Base-by-base conservation (phyloP, 2,329 filamentous ascomycete species). In the Nothomitra cinnamomea region DNA sequence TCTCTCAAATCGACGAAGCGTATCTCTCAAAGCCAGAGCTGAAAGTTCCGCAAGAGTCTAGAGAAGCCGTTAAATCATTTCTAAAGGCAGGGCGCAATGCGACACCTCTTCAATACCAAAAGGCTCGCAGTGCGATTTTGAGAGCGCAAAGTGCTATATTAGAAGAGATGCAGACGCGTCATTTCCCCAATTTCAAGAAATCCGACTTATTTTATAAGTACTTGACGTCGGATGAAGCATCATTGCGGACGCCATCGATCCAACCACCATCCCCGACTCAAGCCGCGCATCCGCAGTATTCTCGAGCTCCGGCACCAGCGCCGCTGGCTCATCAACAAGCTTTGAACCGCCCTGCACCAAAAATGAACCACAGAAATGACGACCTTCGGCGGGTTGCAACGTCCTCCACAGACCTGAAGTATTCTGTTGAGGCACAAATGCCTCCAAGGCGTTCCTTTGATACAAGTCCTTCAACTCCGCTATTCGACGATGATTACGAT, bases 201-300 rank as follows among this genome's bases (percentile, higher is more conserved):
- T 95, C 92, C 0, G 92, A 96, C 62, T 68, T 98, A 0, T 98
- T 88, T 65, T 96, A 92, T 72, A 98, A 98, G 65, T 95, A 89
- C 64, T 74, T 98, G 1, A 87, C 90, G 6, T 85, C 90, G 12
- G 87, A 94, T 61, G 88, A 95, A 67, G 68, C 69, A 28, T 66
- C 69, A 4, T 62, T 65, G 55, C 55, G 64, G 12, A 61, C 66
- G 6, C 56, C 52, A 32, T 43, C 62, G 35, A 60, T 60, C 42
- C 51, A 53, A 2, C 57, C 58, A 22, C 54, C 61, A 22, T 52
- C 56, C 21, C 59, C 57, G 10, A 15, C 24, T 19, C 10, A 32
- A 32, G 28, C 28, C 10, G 28, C 28, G 4, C 45, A 28, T 49
- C 45, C 25, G 12, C 45, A 49, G n/a, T 49, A 49, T 17, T 35